A percentile compares a stretch with the other conserved stretches of the same genome.
Evolutionary conservation across 257 asterid genomes (phyloP).

Genomic region (Ligustrum vulgare): DNA sequence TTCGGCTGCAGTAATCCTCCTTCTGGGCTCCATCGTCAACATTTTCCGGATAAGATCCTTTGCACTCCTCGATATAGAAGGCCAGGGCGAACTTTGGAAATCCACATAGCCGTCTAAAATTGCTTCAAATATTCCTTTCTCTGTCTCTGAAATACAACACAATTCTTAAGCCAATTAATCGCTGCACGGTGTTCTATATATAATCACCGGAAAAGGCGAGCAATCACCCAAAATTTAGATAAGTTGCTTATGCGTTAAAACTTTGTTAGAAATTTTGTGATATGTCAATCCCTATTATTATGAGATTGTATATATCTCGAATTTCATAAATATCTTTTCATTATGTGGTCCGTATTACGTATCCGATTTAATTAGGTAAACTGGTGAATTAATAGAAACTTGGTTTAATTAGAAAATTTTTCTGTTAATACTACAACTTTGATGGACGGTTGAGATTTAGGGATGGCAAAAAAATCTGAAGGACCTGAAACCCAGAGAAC

Average conservation of each 20-base stretch:
- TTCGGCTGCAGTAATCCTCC: slow-evolving; percentile 59
- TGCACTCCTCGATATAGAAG: slow-evolving; percentile 55
- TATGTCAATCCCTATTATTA: too few relatives aligned
- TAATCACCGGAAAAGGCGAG: neutral
- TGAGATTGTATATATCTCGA: too few relatives aligned
- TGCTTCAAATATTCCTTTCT: slow-evolving; percentile 57
- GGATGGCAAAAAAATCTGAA: too few relatives aligned
- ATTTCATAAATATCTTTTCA: too few relatives aligned
- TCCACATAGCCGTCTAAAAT: slow-evolving; percentile 46
- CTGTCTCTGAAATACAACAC: slow-evolving; percentile 40
- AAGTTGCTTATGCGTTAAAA: neutral
- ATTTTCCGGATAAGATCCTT: slow-evolving; percentile 64
- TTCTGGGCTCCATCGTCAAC: slow-evolving; percentile 48
- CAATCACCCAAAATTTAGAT: neutral
- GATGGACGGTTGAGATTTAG: too few relatives aligned
- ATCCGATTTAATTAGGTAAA: too few relatives aligned
- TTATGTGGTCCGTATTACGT: too few relatives aligned
- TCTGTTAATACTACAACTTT: too few relatives aligned
- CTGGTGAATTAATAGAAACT: too few relatives aligned
- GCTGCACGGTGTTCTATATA: neutral
- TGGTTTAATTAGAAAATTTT: too few relatives aligned
- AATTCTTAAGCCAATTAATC: neutral
- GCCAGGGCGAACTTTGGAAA: slow-evolving; percentile 58
- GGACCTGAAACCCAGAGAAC: too few relatives aligned
- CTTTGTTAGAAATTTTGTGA: too few relatives aligned